Conservation (phyloP, 2,329 filamentous ascomycete species). For the Alternaria solani region DNA sequence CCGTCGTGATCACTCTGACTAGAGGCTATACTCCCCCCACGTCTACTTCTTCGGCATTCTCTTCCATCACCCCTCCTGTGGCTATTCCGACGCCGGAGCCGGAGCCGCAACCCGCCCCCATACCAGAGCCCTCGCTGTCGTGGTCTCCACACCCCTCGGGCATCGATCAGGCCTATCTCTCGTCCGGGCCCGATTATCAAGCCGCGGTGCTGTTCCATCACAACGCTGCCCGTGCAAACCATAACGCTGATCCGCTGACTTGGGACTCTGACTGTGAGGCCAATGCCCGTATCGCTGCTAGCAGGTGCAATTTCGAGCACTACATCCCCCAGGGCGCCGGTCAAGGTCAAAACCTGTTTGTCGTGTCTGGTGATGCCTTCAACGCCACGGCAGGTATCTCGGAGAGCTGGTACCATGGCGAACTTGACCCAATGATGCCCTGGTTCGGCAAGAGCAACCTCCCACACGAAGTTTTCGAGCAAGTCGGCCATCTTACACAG, state of each 20-base stretch:
- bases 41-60: conserved; percentile 5
- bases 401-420: conserved; percentile 88
- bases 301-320: conserved; percentile 79
- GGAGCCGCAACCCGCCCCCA: not conserved
- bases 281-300: conserved; percentile 72
- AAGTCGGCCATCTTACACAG: conserved; percentile 49
- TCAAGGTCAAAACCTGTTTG: conserved; percentile 95
- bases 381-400: conserved; percentile 74
- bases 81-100: conserved; percentile 3
- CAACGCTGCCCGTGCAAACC: conserved; percentile 86
- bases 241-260: conserved; percentile 70
- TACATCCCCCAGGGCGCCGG: conserved; percentile 44
- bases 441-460: conserved; percentile 66
- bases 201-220: conserved; percentile 69
- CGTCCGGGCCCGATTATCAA: conserved; percentile 38
- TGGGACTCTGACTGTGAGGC: conserved; percentile 71
- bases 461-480: conserved; percentile 57
- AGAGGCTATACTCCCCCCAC: conserved; percentile 1
- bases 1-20: conserved; percentile 29
- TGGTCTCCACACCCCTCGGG: conserved; percentile 28
- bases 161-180: conserved; percentile 34
- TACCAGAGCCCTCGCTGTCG: conserved; percentile 1
- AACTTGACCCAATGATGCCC: conserved; percentile 66
- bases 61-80: not conserved
- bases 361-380: conserved; percentile 61